Conservation (phyloP, 805 yeast species). For the Sungouiozyma ichnusensis region DNA sequence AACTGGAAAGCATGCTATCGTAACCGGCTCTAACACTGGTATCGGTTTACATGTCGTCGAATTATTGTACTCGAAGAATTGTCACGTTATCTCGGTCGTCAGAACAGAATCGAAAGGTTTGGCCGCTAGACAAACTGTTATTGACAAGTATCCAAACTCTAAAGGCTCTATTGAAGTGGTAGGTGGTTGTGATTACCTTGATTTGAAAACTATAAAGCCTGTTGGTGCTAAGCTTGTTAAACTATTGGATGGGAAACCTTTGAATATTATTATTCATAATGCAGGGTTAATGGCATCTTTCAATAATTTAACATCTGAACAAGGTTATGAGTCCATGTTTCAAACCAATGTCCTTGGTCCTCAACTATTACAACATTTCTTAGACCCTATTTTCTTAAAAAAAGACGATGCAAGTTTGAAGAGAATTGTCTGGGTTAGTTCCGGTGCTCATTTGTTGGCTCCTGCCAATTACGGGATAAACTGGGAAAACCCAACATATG, state of each 20-base stretch:
- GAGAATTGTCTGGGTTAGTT: constrained; percentile 33
- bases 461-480: constrained; percentile 27
- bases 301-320: constrained; percentile 21
- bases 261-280: constrained; percentile 28
- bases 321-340: constrained; percentile 31
- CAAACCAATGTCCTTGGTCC: constrained; percentile 32
- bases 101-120: constrained; percentile 29
- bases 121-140: constrained; percentile 22
- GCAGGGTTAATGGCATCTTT: constrained; percentile 30
- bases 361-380: constrained; percentile 29
- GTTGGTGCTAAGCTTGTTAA: constrained; percentile 20
- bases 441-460: constrained; percentile 26
- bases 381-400: constrained; percentile 29
- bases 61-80: constrained; percentile 25
- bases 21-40: constrained; percentile 35
- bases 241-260: constrained; percentile 10
- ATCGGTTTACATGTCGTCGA: constrained; percentile 25
- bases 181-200: constrained; percentile 30
- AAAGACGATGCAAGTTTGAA: constrained; percentile 24
- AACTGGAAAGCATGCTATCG: constrained; percentile 30
- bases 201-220: constrained; percentile 28
- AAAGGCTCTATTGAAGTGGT: constrained; percentile 18
- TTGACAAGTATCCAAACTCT: constrained; percentile 19
- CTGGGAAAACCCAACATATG: constrained; percentile 22
- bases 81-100: constrained; percentile 26